These are phyloP conservation scores for Schwanniomyces sp. DNA, from an alignment of 805 yeast genomes.

Conservation along the genomic window DNA sequence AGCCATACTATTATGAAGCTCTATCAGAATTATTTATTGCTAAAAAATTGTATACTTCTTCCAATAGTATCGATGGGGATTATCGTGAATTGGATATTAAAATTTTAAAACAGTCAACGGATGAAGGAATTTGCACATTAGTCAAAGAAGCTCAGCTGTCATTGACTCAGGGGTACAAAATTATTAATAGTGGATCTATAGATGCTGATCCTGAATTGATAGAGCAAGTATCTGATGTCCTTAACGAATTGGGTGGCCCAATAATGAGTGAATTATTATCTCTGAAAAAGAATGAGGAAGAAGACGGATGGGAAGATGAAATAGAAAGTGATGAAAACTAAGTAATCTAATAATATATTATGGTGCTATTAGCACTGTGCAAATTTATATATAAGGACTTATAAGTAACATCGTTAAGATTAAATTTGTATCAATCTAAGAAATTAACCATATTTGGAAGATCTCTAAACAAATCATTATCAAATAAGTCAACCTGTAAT, in stretches of 20 bases:
- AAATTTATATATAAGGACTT: neutral
- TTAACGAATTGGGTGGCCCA: constrained; percentile 63
- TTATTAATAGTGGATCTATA: constrained; percentile 33
- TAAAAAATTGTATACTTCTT: constrained; percentile 14
- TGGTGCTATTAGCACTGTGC: neutral
- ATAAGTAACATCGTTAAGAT: neutral
- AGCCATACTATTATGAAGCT: constrained; percentile 80
- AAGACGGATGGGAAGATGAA: constrained; percentile 56
- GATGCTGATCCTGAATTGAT: constrained; percentile 61
- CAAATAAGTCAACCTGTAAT: constrained; percentile 26
- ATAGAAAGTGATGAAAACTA: constrained; percentile 32
- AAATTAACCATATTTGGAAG: constrained; percentile 18
- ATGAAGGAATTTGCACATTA: constrained; percentile 26
- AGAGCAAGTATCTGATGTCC: constrained; percentile 50
- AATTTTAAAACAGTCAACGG: constrained; percentile 14
- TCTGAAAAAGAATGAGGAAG: constrained; percentile 28
- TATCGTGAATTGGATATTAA: constrained; percentile 39
- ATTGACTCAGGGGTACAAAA: constrained; percentile 46
- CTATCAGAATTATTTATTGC: constrained; percentile 59
- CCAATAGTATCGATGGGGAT: constrained; percentile 35
- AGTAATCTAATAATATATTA: neutral
- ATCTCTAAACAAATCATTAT: constrained; percentile 25
- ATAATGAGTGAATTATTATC: constrained; percentile 42
- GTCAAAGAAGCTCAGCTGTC: constrained; percentile 43
- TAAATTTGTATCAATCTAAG: constrained; percentile 1